These are phyloP conservation scores for Xylaria nigripes DNA, from an alignment of 495 filamentous ascomycete genomes.

Conservation along the genomic window DNA sequence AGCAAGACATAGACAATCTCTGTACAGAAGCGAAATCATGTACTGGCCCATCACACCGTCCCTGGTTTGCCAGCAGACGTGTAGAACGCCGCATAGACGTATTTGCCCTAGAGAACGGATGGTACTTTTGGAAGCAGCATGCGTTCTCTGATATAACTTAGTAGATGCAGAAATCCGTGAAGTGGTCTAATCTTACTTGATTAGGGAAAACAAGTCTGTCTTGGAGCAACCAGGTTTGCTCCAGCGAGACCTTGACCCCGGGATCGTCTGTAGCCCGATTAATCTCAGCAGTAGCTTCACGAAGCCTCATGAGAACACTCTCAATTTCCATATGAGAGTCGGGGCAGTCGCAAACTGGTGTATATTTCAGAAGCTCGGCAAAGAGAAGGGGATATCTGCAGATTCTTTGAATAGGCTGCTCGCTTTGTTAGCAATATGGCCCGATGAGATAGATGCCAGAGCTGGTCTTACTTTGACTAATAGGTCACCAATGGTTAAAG, in stretches of 20 bases:
- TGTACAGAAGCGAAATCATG: slow-evolving; percentile 81
- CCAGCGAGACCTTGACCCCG: slow-evolving; percentile 48
- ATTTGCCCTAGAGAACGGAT: slow-evolving; percentile 76
- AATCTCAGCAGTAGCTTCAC: slow-evolving; percentile 63
- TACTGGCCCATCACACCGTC: slow-evolving; percentile 65
- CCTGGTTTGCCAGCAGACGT: slow-evolving; percentile 71
- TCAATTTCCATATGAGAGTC: slow-evolving; percentile 70
- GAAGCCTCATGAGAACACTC: slow-evolving; percentile 61
- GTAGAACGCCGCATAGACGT: slow-evolving; percentile 75
- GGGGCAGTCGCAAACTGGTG: slow-evolving; percentile 75
- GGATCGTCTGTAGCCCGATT: slow-evolving; percentile 66
- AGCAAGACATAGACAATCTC: slow-evolving; percentile 71
- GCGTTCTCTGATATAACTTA: slow-evolving; percentile 28
- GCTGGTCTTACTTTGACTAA: slow-evolving; percentile 67
- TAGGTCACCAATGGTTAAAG: slow-evolving; percentile 73
- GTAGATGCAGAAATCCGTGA: slow-evolving; percentile 11
- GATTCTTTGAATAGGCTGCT: slow-evolving; percentile 83
- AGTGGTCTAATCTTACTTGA: slow-evolving; percentile 42
- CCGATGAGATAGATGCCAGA: background rate
- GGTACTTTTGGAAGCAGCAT: slow-evolving; percentile 41
- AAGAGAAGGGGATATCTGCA: slow-evolving; percentile 90
- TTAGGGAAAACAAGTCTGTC: slow-evolving; percentile 66
- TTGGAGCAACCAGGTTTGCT: slow-evolving; percentile 71
- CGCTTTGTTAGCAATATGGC: slow-evolving; percentile 13
- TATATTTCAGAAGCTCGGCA: slow-evolving; percentile 69